Evolutionary conservation across 2,329 filamentous ascomycete species (phyloP), one percentile per base, ranked within the genome.

Genomic region (Sporothrix protearum): DNA sequence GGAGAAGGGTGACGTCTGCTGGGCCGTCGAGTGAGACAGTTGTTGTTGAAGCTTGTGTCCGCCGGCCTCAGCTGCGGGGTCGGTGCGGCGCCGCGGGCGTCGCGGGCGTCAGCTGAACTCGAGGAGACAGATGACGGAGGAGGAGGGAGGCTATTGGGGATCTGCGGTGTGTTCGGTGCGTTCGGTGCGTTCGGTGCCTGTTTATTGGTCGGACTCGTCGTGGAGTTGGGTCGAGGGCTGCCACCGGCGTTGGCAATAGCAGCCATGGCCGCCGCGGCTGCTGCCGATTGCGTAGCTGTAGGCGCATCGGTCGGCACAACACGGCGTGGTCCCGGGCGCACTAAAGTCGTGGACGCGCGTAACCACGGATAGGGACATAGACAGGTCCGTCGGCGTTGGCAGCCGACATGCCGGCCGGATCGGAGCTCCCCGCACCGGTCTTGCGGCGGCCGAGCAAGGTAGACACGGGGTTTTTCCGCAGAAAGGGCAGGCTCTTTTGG

Each of bases 321-420:
- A 61, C 79, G 83, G 73, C 81, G 84, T 30, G 83, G 83, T 67
- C 87, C 87, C 82, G 1, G 88, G 88, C 0, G 86, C 87, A 76
- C 88, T 90, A 76, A 90, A 91, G 78, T 89, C 89, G 77, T 91
- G 89, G 67, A 90, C 85, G 63, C 84, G 83, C 8, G 86, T 91
- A 66, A 66, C 87, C 89, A 76, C 84, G 85, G 74, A 91, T 91
- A 22, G 88, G 88, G 75, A 91, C 88, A 75, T 90, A 89, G 25
- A 80, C 78, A 5, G 83, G 82, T 75, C 85, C 84, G 16, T 83
- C 82, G 0, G 78, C 61, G 8, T 80, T 79, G 61, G 80, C 75
- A 36, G 84, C 75, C 0, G 84, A 81, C 28, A 84, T 75, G 0
- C 83, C 80, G 1, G 77, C 76, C 2, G 84, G 72, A 59, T 86